Percentiles rank a stretch among this genome's conserved stretches.
phyloP scores from a whole-genome alignment of 2,329 filamentous ascomycete genomes.

The Penicillium brevicompactum region DNA sequence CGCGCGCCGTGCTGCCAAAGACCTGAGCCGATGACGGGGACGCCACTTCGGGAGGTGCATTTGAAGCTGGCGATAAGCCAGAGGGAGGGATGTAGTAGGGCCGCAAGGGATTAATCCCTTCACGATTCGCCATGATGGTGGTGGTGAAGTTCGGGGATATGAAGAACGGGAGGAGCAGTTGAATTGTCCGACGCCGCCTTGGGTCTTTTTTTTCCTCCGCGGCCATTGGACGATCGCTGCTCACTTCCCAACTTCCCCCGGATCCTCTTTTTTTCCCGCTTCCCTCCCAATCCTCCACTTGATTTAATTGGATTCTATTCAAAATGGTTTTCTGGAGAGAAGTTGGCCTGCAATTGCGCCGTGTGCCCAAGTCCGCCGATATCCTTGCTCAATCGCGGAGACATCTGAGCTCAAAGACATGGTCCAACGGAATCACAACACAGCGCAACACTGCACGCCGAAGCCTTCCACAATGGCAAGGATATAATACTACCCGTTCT shows the following conservation, averaged over 20 bases:
- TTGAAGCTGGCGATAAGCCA: constrained; percentile 54
- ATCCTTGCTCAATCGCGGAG: constrained; percentile 31
- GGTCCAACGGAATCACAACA: constrained; percentile 17
- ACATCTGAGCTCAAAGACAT: constrained; percentile 29
- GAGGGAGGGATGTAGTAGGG: constrained; percentile 67
- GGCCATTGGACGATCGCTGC: constrained; percentile 25
- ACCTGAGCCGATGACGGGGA: constrained; percentile 50
- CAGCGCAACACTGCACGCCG: constrained; percentile 15
- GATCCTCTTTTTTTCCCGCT: constrained; percentile 18
- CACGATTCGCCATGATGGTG: constrained; percentile 50
- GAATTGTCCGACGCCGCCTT: constrained; percentile 25
- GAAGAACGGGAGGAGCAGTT: constrained; percentile 14
- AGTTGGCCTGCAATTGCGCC: constrained; percentile 35
- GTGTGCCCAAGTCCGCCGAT: constrained; percentile 61
- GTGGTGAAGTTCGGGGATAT: constrained; percentile 18
- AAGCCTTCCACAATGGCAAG: constrained; percentile 20
- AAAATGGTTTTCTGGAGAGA: constrained; percentile 39
- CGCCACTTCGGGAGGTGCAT: constrained; percentile 31
- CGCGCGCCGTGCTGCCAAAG: constrained; percentile 69
- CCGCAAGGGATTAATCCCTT: constrained; percentile 60
- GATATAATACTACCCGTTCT: constrained; percentile 41
- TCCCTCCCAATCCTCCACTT: constrained; percentile 7
- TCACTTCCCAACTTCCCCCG: constrained; percentile 23
- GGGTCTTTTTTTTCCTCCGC: constrained; percentile 23
- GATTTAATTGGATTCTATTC: constrained; percentile 6